These are phyloP conservation scores for Blastobotrys persicus DNA, from an alignment of 1,139 yeast species.

Conservation along the genomic window DNA sequence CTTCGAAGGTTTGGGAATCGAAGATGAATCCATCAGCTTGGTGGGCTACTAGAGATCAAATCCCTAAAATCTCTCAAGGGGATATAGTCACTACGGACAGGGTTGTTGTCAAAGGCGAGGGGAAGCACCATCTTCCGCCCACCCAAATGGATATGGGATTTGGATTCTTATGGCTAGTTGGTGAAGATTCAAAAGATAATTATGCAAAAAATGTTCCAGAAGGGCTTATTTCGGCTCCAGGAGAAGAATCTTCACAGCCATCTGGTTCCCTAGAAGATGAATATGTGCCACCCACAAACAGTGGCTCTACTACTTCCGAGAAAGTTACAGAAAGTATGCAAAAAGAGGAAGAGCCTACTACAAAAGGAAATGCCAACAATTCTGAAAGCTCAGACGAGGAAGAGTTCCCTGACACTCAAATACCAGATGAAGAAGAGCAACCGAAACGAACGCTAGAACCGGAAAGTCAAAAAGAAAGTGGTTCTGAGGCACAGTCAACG, in stretches of 20 bases:
- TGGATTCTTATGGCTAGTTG: slow-evolving; percentile 73
- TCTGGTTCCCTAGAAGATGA: neutral
- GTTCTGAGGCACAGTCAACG: neutral
- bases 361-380: slow-evolving; percentile 24
- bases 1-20: slow-evolving; percentile 87
- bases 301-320: slow-evolving; percentile 30
- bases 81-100: slow-evolving; percentile 63
- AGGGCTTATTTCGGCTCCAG: slow-evolving; percentile 8
- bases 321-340: too few species aligned
- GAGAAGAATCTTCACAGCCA: slow-evolving; percentile 6
- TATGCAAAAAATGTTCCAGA: slow-evolving; percentile 40
- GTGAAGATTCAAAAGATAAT: slow-evolving; percentile 49
- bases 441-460: neutral
- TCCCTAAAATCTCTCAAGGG: slow-evolving; percentile 65
- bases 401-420: slow-evolving; percentile 27
- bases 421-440: slow-evolving; percentile 17
- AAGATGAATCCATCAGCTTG: slow-evolving; percentile 81
- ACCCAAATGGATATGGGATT: slow-evolving; percentile 86
- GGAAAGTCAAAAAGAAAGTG: neutral
- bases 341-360: too few species aligned
- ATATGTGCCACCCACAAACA: neutral
- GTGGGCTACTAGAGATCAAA: slow-evolving; percentile 66
- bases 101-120: slow-evolving; percentile 53
- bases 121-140: slow-evolving; percentile 72
- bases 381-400: slow-evolving; percentile 28